Base-by-base conservation (phyloP, 495 filamentous ascomycete genomes). In the Podospora pseudopauciseta region DNA sequence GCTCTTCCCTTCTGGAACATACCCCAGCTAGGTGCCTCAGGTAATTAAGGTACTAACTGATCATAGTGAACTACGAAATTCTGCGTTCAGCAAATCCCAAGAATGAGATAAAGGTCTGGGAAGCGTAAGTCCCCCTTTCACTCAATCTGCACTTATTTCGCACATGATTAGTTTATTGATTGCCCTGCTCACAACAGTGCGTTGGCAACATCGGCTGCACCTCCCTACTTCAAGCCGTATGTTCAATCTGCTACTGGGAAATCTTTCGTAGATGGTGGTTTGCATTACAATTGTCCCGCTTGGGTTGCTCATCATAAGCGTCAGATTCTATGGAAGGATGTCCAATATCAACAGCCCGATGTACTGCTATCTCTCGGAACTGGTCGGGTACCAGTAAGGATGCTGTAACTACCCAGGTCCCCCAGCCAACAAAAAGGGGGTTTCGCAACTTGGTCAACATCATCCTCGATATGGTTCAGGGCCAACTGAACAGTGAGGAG, bases 101-200 rank as follows among this genome's bases (percentile, higher is more conserved):
- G 1, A 75, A 71, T 26, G 83, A 86, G 59, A 67, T 86, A 19
- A 82, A 80, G 64, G 75, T 79, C 2, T 87, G 85, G 85, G 83
- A 88, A 79, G 83, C 80, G 81, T 67, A 34, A 20, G 65, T 67
- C 18, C 4, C 30, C 23, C 23, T 23, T 23, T 23, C 23, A 23
- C 23, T 23, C 23, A 23, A 23, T 23, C 23, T 23, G 23, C 23
- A 23, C 1, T 23, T 23, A 23, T 23, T 23, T 23, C 1, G 23
- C 23, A 23, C 1, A 23, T 23, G 23, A 2, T 23, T 23, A 23
- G 2, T 23, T 23, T 23, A 23, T 23, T 23, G 23, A 2, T 23
- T 1, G 23, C 63, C 23, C 9, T 23, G 20, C n/a, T 30, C 3
- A 4, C 13, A 4, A 13, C 18, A 67, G 66, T 4, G 82, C 81